phyloP scores from a whole-genome alignment of 768 basidiomycete genomes.

The Suillus ampliporus region DNA sequence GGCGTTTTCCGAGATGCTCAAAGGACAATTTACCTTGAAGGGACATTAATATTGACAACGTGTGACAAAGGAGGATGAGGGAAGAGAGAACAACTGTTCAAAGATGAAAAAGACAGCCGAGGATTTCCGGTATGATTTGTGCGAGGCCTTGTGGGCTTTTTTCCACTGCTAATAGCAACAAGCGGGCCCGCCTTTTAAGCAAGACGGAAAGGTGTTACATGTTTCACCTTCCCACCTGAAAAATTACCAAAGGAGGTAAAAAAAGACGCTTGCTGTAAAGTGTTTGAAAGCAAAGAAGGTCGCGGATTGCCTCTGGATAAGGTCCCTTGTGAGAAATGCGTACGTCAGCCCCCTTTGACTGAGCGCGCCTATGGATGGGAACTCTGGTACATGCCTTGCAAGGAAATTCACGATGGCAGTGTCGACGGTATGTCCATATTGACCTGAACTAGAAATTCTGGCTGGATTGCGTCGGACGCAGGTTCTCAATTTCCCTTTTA shows the following conservation, averaged over 20 bases:
- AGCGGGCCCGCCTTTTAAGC: constrained; percentile 35
- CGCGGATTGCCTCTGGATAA: constrained; percentile 31
- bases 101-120: constrained; percentile 4
- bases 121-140: neutral
- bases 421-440: constrained; percentile 13
- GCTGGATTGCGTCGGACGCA: constrained; percentile 24
- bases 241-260: constrained; percentile 36
- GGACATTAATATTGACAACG: neutral
- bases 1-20: neutral
- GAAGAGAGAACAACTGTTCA: neutral
- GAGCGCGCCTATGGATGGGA: constrained; percentile 1
- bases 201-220: constrained; percentile 17
- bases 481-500: constrained; percentile 26
- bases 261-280: constrained; percentile 24
- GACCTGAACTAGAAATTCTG: constrained; percentile 26
- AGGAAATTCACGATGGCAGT: constrained; percentile 31
- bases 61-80: neutral
- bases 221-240: constrained; percentile 21
- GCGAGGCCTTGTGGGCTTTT: constrained; percentile 17
- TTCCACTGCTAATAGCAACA: constrained; percentile 13
- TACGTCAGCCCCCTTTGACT: constrained; percentile 35
- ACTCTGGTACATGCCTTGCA: constrained; percentile 24
- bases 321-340: constrained; percentile 33
- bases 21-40: neutral
- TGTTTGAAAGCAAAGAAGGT: constrained; percentile 19